phyloP scores from a whole-genome alignment of 352 stramenopile genomes.

The Thalassiosira mediterranea region DNA sequence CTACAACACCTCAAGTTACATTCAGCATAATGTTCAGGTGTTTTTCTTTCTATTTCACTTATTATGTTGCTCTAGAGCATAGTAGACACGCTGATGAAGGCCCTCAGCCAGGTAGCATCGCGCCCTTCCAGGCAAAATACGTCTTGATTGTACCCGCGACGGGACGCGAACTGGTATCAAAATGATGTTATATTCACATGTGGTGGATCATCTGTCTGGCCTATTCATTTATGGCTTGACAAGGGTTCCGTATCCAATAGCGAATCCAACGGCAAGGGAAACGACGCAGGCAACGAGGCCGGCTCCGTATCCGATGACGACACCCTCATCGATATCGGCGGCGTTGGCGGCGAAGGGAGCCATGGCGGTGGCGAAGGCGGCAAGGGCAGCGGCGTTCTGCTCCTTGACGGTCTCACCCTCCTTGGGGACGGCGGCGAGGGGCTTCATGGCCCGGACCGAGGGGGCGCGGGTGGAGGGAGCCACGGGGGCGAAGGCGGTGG shows the following conservation, averaged over 20 bases:
- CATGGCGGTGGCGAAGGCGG: conserved; percentile 77
- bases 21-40: too few relatives aligned
- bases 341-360: conserved; percentile 74
- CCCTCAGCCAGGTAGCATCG: too few relatives aligned
- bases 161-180: too few relatives aligned
- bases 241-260: conserved; percentile 84
- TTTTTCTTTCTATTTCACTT: too few relatives aligned
- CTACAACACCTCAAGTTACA: too few relatives aligned
- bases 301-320: conserved; percentile 80
- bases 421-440: conserved; percentile 53
- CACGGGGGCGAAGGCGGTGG: conserved; percentile 70
- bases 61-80: conserved; percentile 15
- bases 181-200: too few relatives aligned
- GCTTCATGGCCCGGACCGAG: conserved; percentile 43
- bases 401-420: conserved; percentile 55
- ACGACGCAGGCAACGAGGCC: conserved; percentile 83
- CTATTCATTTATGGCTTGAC: conserved; percentile 77
- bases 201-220: background rate
- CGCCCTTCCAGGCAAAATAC: conserved; percentile 19
- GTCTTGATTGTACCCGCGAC: too few relatives aligned
- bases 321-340: conserved; percentile 74
- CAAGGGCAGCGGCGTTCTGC: conserved; percentile 70
- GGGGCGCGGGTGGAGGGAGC: conserved; percentile 41
- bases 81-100: conserved; percentile 22
- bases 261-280: conserved; percentile 81